A percentile compares a stretch with the other conserved stretches of the same genome.
Conservation (phyloP, 345 rosid species). For the Citrus reticulata region DNA sequence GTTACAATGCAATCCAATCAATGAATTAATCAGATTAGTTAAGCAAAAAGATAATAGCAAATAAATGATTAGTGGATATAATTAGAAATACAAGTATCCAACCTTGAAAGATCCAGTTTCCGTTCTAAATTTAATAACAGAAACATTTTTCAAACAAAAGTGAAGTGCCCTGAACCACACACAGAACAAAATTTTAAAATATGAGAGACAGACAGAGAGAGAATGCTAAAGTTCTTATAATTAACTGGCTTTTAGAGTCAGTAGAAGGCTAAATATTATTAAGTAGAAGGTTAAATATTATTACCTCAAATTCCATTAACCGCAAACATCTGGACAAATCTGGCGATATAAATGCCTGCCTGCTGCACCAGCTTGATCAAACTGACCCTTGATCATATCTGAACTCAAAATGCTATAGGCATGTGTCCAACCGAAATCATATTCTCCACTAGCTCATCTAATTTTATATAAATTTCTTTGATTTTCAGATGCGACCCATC, state of each 20-base stretch:
- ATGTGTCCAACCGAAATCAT: constrained; percentile 9
- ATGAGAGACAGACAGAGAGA: not conserved
- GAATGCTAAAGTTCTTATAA: not conserved
- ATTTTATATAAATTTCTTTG: constrained; percentile 18
- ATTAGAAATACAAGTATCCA: not conserved
- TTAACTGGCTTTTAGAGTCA: not conserved
- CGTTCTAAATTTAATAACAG: not conserved
- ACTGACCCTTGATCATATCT: not conserved
- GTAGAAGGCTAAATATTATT: not conserved
- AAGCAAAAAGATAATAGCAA: not conserved
- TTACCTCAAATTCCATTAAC: not conserved
- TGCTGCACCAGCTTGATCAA: not conserved
- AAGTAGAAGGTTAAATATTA: not conserved
- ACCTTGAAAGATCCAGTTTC: not conserved
- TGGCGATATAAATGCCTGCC: not conserved
- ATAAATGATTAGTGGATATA: not conserved
- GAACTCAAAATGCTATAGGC: not conserved
- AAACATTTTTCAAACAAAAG: not conserved
- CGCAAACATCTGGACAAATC: not conserved
- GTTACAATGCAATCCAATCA: not conserved
- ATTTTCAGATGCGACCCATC: constrained; percentile 29
- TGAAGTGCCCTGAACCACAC: not conserved
- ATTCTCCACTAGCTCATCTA: constrained; percentile 19
- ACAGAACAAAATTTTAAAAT: not conserved
- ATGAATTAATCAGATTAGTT: not conserved